Percentiles rank a stretch among this genome's conserved stretches.
Evolutionary conservation across 805 yeast genomes (phyloP).

Genomic region (Candida argentea): DNA sequence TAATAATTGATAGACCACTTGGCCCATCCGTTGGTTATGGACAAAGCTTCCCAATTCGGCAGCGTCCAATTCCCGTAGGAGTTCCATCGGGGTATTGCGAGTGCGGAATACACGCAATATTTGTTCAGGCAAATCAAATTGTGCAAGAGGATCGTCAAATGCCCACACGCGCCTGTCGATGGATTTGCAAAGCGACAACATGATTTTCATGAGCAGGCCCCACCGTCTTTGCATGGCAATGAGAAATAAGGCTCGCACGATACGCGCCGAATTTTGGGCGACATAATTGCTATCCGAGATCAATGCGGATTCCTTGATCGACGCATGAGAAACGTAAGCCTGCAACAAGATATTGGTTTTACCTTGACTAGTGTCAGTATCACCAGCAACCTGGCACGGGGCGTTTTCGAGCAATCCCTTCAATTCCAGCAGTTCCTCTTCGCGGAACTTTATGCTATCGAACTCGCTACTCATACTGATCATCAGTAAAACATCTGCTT

Average conservation of each 20-base stretch:
- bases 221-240: slow-evolving; percentile 84
- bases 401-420: slow-evolving; percentile 42
- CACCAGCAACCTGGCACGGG: slow-evolving; percentile 79
- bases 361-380: slow-evolving; percentile 64
- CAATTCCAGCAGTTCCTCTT: slow-evolving; percentile 77
- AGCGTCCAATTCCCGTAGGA: slow-evolving; percentile 60
- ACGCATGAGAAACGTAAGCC: slow-evolving; percentile 71
- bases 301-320: slow-evolving; percentile 68
- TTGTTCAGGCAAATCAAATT: slow-evolving; percentile 68
- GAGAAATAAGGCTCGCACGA: slow-evolving; percentile 80
- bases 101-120: slow-evolving; percentile 52
- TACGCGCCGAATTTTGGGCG: slow-evolving; percentile 92
- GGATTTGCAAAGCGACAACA: slow-evolving; percentile 77
- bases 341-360: slow-evolving; percentile 84
- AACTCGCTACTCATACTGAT: slow-evolving; percentile 90
- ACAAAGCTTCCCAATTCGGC: slow-evolving; percentile 83
- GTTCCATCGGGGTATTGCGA: slow-evolving; percentile 61
- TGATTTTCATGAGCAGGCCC: slow-evolving; percentile 70
- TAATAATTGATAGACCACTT: slow-evolving; percentile 45
- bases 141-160: slow-evolving; percentile 80
- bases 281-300: slow-evolving; percentile 84
- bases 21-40: slow-evolving; percentile 72
- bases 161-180: slow-evolving; percentile 84
- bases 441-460: slow-evolving; percentile 79
- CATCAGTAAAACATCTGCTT: slow-evolving; percentile 83